Evolutionary conservation across 192 early-diverging fungal genomes (phyloP).

Genomic region (Physocladia obscura): DNA sequence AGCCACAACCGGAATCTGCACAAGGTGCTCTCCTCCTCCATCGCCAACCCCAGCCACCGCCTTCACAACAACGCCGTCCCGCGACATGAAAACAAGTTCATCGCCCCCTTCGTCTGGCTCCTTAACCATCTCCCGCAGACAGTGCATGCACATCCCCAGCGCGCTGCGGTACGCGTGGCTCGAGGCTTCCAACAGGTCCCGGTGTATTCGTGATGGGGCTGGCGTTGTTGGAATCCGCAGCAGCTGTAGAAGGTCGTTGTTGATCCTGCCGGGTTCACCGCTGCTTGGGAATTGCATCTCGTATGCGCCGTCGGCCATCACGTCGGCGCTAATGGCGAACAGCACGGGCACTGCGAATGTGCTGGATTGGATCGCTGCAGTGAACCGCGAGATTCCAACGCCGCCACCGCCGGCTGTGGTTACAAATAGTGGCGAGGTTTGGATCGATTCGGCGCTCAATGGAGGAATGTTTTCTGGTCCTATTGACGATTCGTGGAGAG

Average conservation of each 20-base stretch:
- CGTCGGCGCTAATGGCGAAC: slow-evolving; percentile 22
- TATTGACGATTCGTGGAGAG: neutral
- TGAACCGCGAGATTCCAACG: slow-evolving; percentile 3
- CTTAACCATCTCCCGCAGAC: slow-evolving; percentile 1
- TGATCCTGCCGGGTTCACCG: neutral
- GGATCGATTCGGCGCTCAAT: neutral
- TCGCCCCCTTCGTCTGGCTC: slow-evolving; percentile 6
- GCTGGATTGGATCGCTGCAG: slow-evolving; percentile 11
- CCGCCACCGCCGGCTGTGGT: neutral
- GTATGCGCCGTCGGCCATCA: slow-evolving; percentile 30
- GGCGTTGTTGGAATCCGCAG: slow-evolving; percentile 12
- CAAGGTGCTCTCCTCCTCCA: neutral
- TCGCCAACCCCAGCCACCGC: neutral
- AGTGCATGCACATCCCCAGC: slow-evolving; percentile 22
- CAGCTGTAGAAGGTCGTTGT: neutral
- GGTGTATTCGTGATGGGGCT: slow-evolving; percentile 3
- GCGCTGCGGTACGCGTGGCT: neutral
- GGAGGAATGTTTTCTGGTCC: too few relatives aligned
- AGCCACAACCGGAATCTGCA: neutral
- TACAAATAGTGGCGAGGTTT: too few relatives aligned
- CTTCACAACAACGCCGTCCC: neutral
- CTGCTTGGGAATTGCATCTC: slow-evolving; percentile 3
- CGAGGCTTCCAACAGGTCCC: slow-evolving; percentile 19
- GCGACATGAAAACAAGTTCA: slow-evolving; percentile 22
- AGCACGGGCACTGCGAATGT: slow-evolving; percentile 12